These are phyloP conservation scores for Umbelopsis vinacea DNA, from an alignment of 192 early-diverging fungal genomes.

Conservation along the genomic window DNA sequence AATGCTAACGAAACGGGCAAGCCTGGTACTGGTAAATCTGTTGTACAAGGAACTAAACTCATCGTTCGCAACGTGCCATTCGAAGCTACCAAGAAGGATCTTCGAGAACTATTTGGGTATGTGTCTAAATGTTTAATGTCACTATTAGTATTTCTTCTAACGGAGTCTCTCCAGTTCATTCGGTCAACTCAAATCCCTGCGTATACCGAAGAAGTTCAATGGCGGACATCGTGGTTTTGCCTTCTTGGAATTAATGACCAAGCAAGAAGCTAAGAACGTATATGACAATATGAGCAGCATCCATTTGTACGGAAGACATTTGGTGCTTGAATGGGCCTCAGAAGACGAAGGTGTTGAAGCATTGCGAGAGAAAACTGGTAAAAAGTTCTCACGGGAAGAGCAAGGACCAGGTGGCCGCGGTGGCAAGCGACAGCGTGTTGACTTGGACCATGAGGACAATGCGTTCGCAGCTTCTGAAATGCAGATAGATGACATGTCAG, in stretches of 20 bases:
- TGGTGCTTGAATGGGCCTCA: constrained; percentile 96
- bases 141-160: constrained; percentile 1
- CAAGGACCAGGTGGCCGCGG: constrained; percentile 50
- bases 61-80: constrained; percentile 97
- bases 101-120: constrained; percentile 82
- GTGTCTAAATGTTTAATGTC: constrained; percentile 6
- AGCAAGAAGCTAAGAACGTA: constrained; percentile 92
- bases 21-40: constrained; percentile 84
- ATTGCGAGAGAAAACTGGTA: constrained; percentile 84
- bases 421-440: constrained; percentile 68
- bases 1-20: constrained; percentile 75
- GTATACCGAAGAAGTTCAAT: constrained; percentile 92
- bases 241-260: constrained; percentile 97
- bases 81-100: constrained; percentile 93
- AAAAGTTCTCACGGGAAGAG: constrained; percentile 72
- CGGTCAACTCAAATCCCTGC: constrained; percentile 93
- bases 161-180: constrained; percentile 64
- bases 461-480: constrained; percentile 19
- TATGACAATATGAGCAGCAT: constrained; percentile 85
- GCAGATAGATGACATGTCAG: constrained; percentile 48
- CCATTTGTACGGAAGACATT: constrained; percentile 96
- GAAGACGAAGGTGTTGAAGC: constrained; percentile 81
- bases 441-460: constrained; percentile 53
- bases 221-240: constrained; percentile 96
- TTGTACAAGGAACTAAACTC: constrained; percentile 61